Evolutionary conservation across 208 protist genomes (phyloP).

Genomic region (Entamoeba moshkovskii): DNA sequence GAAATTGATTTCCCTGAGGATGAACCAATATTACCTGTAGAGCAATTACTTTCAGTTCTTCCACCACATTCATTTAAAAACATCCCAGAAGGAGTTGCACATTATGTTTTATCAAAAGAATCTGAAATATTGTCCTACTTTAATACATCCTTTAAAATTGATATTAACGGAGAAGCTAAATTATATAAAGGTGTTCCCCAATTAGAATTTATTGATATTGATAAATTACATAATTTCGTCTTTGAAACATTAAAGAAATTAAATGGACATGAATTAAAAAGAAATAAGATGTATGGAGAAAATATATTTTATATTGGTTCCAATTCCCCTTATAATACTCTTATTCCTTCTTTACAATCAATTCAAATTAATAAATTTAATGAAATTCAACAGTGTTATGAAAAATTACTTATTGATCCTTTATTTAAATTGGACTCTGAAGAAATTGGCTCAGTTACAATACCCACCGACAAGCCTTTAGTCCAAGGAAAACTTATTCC

Average conservation of each 20-base stretch:
- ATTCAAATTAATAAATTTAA: not conserved
- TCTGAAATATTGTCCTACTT: slow-evolving; percentile 83
- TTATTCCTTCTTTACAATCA: not conserved
- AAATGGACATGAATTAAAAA: not conserved
- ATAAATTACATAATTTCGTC: not conserved
- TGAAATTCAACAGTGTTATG: not conserved
- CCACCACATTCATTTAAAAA: slow-evolving; percentile 55
- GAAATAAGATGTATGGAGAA: not conserved
- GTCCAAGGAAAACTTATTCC: not conserved
- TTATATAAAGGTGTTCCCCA: slow-evolving; percentile 61
- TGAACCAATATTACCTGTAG: slow-evolving; percentile 73
- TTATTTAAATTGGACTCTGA: not conserved
- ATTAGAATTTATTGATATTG: slow-evolving; percentile 65
- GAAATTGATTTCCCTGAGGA: not conserved
- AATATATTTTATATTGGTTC: not conserved
- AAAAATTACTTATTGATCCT: not conserved
- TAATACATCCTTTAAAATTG: slow-evolving; percentile 75
- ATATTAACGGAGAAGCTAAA: slow-evolving; percentile 81
- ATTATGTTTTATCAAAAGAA: slow-evolving; percentile 37
- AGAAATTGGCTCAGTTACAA: not conserved
- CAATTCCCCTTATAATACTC: not conserved
- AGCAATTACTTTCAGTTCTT: slow-evolving; percentile 87
- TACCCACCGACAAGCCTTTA: not conserved
- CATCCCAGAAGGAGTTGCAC: slow-evolving; percentile 52
- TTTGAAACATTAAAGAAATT: not conserved